These are phyloP conservation scores for Naganishia kalamii DNA, from an alignment of 768 basidiomycete genomes.

Conservation along the genomic window DNA sequence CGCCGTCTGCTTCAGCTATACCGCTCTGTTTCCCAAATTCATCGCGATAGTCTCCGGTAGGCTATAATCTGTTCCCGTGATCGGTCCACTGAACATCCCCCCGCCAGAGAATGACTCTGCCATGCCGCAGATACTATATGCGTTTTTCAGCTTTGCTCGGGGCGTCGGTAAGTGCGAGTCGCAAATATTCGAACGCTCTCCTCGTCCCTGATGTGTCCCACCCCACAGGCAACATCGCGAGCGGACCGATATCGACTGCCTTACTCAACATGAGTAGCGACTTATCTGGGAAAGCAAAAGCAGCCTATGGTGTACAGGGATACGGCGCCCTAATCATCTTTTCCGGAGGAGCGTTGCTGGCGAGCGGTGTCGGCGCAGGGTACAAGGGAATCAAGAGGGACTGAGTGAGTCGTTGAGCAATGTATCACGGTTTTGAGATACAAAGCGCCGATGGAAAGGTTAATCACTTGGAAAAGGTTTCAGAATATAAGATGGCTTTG, in stretches of 20 bases:
- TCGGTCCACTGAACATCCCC: not conserved
- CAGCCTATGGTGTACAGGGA: slow-evolving; percentile 28
- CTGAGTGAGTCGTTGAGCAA: not conserved
- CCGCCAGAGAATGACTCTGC: slow-evolving; percentile 26
- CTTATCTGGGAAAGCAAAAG: slow-evolving; percentile 21
- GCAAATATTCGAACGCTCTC: too few relatives aligned
- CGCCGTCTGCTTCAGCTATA: slow-evolving; percentile 19
- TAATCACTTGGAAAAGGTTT: too few relatives aligned
- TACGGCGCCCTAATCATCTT: slow-evolving; percentile 31
- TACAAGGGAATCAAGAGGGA: slow-evolving; percentile 31
- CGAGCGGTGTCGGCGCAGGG: slow-evolving; percentile 28
- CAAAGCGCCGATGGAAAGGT: too few relatives aligned
- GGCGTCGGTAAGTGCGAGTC: slow-evolving; percentile 6
- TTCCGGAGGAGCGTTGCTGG: slow-evolving; percentile 24
- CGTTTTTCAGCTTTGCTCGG: slow-evolving; percentile 30
- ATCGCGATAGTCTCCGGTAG: slow-evolving; percentile 26
- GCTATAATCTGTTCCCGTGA: not conserved
- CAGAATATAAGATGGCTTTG: too few relatives aligned
- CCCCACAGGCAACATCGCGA: slow-evolving; percentile 25
- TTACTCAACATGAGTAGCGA: slow-evolving; percentile 18
- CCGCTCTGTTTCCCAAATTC: slow-evolving; percentile 29
- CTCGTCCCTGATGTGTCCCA: not conserved
- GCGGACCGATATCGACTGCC: slow-evolving; percentile 27
- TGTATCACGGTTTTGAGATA: too few relatives aligned
- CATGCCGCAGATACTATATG: slow-evolving; percentile 28